Base-by-base conservation (phyloP, 2,329 filamentous ascomycete species). In the Aspergillus luchuensis region DNA sequence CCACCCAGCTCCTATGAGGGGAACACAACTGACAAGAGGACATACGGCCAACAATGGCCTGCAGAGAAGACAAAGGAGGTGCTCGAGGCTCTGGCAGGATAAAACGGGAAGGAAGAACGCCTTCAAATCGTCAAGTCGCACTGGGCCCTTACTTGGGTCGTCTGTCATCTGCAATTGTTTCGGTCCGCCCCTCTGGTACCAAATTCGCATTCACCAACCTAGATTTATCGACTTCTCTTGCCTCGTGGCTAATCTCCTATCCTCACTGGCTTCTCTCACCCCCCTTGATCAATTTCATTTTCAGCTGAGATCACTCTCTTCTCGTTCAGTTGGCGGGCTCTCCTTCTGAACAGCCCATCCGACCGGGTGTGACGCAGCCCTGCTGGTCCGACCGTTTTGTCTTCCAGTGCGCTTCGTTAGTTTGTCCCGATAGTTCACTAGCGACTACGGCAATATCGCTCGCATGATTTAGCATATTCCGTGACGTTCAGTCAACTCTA, bases 401-500 rank as follows among this genome's bases (percentile, higher is more conserved):
- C 59, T 54, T 36, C 58, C 53, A 58, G 49, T 47, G 53, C 56
- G 57, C 43, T 21, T 48, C 25, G 23, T 38, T 56, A 48, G 36
- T 45, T 33, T 17, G 10, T 21, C 39, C 53, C 53, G 39, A 56
- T 56, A 47, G 53, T 45, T 56, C 53, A 33, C 28, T 47, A 56
- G 53, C 53, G 39, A 45, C 43, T 28, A 17, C 39, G 21, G 33
- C n/a, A 23, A 23, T 57, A 65, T 63, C 62, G 51, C 57, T 60
- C 60, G 62, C 64, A 66, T 64, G 53, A 60, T 57, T 56, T 53
- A 57, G 45, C 61, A 58, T 59, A 57, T 56, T 62, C 55, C 30
- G 58, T 56, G 50, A 58, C 54, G 33, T 36, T 51, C 45, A 36
- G 41, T 52, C 49, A 11, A 48, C 45, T 51, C 48, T 50, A 41